Evolutionary conservation across 805 yeast genomes (phyloP), one percentile per base, ranked within the genome.

Genomic region (Ogataea populi-albae): DNA sequence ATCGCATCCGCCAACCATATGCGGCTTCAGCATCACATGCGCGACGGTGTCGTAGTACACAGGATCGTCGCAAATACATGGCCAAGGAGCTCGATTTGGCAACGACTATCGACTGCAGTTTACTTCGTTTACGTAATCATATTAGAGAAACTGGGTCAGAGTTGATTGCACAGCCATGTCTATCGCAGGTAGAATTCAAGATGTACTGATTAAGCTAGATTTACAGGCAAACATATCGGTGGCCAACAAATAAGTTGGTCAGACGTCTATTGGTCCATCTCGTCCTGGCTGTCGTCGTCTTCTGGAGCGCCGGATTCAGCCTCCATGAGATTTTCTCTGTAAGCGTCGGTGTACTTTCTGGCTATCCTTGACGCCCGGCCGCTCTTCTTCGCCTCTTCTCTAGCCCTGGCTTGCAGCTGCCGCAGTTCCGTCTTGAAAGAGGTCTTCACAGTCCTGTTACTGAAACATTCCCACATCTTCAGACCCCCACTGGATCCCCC

Each of bases 401-500:
- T 71, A 14, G 91, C 91, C 28, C 52, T 52, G 9, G 44, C 50
- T 64, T 82, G 86, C 33, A 83, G 59, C 2, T 55, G 57, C 34
- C 59, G 65, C 55, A 86, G 66, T 40, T 81, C 81, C 8, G 65
- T 69, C 31, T 72, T 75, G 62, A 91, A 81, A 3, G 83, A 65
- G 30, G 68, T 68, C 52, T 96, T 75, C 14, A 89, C 89, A 11
- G 91, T 71, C 43, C 76, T 68, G 65, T 93, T 93, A 35, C 86
- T 75, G 59, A 89, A 84, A 6, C 81, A 73, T 64, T 93, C 98
- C 95, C 97, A 93, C 66, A 93, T 74, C 66, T 88, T 89, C 60
- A 93, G 68, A 10, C 84, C 82, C 12, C 88, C 82, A 34, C 73
- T 72, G 27, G 84, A 86, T 54, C 98, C 98, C 49, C 96, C 98